phyloP scores from a whole-genome alignment of 148 eudicot species.

The Rhododendron molle region DNA sequence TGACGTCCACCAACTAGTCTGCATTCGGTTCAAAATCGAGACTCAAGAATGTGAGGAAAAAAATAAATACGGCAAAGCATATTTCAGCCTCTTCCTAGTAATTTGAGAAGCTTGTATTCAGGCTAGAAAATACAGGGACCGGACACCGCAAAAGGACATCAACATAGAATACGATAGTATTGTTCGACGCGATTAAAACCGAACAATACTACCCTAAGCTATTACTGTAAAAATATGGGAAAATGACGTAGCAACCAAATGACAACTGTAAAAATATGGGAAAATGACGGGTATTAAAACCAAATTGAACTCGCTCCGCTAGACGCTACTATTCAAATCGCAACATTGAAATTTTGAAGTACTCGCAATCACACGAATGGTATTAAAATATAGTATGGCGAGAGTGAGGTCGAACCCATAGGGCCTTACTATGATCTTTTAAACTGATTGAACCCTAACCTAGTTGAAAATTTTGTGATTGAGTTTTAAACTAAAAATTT shows the following conservation, averaged over 20 bases:
- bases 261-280: background rate
- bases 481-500: too few species aligned
- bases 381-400: too few species aligned
- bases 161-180: background rate
- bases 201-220: background rate
- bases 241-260: background rate
- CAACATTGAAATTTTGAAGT: background rate
- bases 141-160: background rate
- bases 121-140: background rate
- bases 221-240: background rate
- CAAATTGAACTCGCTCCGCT: background rate
- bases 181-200: background rate
- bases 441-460: too few species aligned
- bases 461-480: too few species aligned
- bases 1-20: constrained; percentile 38
- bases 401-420: too few species aligned
- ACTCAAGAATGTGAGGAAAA: background rate
- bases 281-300: background rate
- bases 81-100: background rate
- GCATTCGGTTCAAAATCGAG: constrained; percentile 13
- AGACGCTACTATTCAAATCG: background rate
- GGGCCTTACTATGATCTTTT: too few species aligned
- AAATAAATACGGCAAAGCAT: background rate
- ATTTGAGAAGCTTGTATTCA: too few species aligned
- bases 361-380: too few species aligned